A percentile compares a stretch with the other conserved stretches of the same genome.
These are phyloP conservation scores for Eremothecium cymbalariae DNA, from an alignment of 1,139 yeast genomes.

Conservation along the genomic window DNA sequence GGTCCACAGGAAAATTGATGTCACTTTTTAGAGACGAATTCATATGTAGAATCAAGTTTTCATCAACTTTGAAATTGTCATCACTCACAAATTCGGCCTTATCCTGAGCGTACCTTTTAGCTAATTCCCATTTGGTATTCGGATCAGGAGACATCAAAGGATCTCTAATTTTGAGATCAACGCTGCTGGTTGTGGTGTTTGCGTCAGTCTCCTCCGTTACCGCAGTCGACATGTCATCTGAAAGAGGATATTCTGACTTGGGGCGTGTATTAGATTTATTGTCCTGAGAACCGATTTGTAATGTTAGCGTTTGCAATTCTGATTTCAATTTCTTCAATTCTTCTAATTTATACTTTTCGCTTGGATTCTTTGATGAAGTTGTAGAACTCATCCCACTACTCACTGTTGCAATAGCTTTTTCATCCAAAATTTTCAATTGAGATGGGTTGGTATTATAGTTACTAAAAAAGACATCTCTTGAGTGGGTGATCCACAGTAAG, in stretches of 20 bases:
- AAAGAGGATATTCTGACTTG: slow-evolving; percentile 2
- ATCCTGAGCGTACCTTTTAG: slow-evolving; percentile 25
- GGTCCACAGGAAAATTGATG: not conserved
- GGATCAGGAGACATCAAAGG: slow-evolving; percentile 15
- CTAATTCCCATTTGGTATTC: slow-evolving; percentile 19
- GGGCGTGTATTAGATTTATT: slow-evolving; percentile 2
- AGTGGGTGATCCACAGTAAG: slow-evolving; percentile 83
- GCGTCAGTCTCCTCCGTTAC: slow-evolving; percentile 8
- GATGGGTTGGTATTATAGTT: slow-evolving; percentile 32
- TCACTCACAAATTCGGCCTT: slow-evolving; percentile 28
- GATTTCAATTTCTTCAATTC: slow-evolving; percentile 15
- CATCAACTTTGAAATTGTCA: slow-evolving; percentile 26
- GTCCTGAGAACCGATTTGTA: slow-evolving; percentile 11
- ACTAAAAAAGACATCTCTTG: slow-evolving; percentile 39
- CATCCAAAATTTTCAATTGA: slow-evolving; percentile 33
- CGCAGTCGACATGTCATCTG: slow-evolving; percentile 4
- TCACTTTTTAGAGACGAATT: slow-evolving; percentile 13
- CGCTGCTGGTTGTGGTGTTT: not conserved
- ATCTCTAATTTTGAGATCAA: slow-evolving; percentile 2
- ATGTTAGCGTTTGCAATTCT: slow-evolving; percentile 6
- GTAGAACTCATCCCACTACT: slow-evolving; percentile 26
- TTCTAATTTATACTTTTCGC: slow-evolving; percentile 18
- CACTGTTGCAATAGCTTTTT: slow-evolving; percentile 30
- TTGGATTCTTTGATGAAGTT: slow-evolving; percentile 22
- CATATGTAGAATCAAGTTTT: slow-evolving; percentile 22